phyloP scores from a whole-genome alignment of 1,284 basidiomycete species.

The Coriolopsis trogii region DNA sequence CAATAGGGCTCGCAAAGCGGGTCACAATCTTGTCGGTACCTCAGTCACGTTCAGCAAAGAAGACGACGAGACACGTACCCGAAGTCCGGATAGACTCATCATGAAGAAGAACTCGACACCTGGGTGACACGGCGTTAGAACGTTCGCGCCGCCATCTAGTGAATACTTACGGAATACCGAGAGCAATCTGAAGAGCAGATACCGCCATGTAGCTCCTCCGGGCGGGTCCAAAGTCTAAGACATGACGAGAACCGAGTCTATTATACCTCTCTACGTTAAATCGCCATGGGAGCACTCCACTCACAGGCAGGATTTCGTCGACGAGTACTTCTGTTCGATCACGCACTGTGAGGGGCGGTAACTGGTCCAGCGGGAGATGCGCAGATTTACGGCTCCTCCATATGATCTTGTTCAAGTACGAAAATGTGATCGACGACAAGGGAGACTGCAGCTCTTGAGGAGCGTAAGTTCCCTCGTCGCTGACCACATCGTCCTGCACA shows the following conservation, averaged over 20 bases:
- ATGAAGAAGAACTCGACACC: not conserved
- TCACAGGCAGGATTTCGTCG: conserved; percentile 34
- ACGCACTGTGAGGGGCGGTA: conserved; percentile 49
- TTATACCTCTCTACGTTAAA: too few species aligned
- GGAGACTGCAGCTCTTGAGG: conserved; percentile 71
- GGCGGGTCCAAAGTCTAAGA: conserved; percentile 29
- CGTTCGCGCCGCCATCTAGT: conserved; percentile 17
- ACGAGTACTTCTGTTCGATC: conserved; percentile 44
- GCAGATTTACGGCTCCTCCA: conserved; percentile 28
- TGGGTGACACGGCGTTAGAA: not conserved
- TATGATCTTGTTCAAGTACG: conserved; percentile 49
- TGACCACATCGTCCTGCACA: conserved; percentile 41
- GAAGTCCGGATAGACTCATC: not conserved
- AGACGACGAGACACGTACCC: not conserved
- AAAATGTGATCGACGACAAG: conserved; percentile 56
- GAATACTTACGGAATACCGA: conserved; percentile 22
- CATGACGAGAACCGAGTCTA: conserved; percentile 19
- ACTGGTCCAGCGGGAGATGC: conserved; percentile 31
- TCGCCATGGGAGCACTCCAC: not conserved
- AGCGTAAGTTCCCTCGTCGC: conserved; percentile 46
- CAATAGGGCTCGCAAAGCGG: conserved; percentile 42
- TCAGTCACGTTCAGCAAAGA: not conserved
- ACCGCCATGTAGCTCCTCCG: conserved; percentile 16
- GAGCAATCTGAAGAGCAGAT: conserved; percentile 33
- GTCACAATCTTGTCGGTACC: conserved; percentile 18